phyloP scores from a whole-genome alignment of 441 rosid species.

The Manihot esculenta region DNA sequence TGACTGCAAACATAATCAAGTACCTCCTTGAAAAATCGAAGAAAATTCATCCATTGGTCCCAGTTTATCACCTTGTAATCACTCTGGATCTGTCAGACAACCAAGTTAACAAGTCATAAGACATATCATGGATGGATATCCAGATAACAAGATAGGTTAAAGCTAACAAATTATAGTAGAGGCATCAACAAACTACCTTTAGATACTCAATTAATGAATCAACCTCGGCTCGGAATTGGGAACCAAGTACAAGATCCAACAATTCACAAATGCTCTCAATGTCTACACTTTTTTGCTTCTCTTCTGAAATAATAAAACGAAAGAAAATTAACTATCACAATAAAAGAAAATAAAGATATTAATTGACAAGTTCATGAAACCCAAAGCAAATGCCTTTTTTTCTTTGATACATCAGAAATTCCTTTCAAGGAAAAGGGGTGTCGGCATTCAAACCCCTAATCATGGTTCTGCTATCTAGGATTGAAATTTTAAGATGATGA shows the following conservation, averaged over 20 bases:
- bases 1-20: conserved; percentile 4
- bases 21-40: conserved; percentile 60
- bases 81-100: conserved; percentile 43
- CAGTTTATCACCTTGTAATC: conserved; percentile 55
- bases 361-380: background rate
- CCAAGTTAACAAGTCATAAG: conserved; percentile 6
- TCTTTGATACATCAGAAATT: too few relatives aligned
- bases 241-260: conserved; percentile 73
- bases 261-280: conserved; percentile 81
- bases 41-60: conserved; percentile 54
- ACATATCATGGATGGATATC: background rate
- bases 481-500: too few relatives aligned
- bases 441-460: too few relatives aligned
- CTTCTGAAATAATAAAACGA: conserved; percentile 52
- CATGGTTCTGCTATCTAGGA: too few relatives aligned
- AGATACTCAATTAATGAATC: conserved; percentile 72
- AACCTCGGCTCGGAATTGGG: conserved; percentile 65
- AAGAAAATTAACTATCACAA: conserved; percentile 1
- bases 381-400: too few relatives aligned
- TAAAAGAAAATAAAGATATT: conserved; percentile 10
- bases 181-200: conserved; percentile 40
- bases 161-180: background rate
- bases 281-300: conserved; percentile 89
- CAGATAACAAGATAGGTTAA: background rate
- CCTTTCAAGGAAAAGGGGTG: too few relatives aligned